Evolutionary conservation across 306 rosid genomes (phyloP).

Genomic region (Lagenaria siceraria): DNA sequence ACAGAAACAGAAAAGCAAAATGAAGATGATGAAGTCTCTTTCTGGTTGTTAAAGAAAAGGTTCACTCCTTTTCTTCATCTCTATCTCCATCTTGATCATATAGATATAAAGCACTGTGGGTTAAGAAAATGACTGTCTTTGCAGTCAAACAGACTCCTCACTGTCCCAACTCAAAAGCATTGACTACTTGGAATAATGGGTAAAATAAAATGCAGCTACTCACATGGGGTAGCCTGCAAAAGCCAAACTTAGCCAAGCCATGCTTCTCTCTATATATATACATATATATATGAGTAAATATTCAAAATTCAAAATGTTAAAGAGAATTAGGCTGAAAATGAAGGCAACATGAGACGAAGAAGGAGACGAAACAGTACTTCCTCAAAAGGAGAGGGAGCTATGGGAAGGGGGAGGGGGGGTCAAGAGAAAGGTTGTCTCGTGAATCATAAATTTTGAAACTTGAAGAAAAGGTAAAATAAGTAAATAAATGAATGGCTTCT

Average conservation of each 20-base stretch:
- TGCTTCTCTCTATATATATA: not conserved
- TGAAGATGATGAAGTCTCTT: not conserved
- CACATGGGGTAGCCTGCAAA: conserved; percentile 36
- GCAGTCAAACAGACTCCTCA: conserved; percentile 28
- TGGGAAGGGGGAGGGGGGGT: too few relatives aligned
- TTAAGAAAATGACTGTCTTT: conserved; percentile 30
- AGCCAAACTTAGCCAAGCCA: conserved; percentile 3
- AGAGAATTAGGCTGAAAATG: not conserved
- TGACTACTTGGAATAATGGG: conserved; percentile 24
- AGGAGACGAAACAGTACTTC: conserved; percentile 27
- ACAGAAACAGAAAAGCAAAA: not conserved
- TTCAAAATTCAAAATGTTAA: not conserved
- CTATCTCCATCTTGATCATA: not conserved
- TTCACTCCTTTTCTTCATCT: not conserved
- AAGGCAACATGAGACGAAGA: conserved; percentile 7
- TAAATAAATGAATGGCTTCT: not conserved
- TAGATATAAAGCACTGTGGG: conserved; percentile 16
- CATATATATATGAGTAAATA: not conserved
- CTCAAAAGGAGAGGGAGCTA: conserved; percentile 19
- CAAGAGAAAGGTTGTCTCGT: not conserved
- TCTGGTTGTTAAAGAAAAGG: not conserved
- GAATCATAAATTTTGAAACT: not conserved
- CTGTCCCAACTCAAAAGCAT: conserved; percentile 20
- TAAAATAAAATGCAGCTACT: conserved; percentile 8
- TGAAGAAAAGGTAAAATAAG: not conserved